Conservation (phyloP, 2,329 filamentous ascomycete genomes). For the Aureobasidium sp. region DNA sequence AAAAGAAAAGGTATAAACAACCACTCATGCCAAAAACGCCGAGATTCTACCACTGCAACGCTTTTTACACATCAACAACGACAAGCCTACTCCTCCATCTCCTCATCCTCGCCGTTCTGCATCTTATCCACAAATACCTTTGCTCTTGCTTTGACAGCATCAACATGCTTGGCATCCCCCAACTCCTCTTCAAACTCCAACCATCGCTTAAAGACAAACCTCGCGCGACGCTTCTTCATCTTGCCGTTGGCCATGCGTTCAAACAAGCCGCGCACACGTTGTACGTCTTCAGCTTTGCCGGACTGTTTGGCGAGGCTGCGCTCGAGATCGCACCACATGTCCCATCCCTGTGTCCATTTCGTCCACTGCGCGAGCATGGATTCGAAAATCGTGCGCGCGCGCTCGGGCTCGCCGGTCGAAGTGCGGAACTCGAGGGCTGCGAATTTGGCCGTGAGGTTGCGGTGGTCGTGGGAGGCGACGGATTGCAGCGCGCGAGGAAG, state of each 20-base stretch:
- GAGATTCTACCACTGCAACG: not conserved
- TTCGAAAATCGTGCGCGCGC: constrained; percentile 90
- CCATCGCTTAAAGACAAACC: constrained; percentile 89
- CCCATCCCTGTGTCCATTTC: constrained; percentile 89
- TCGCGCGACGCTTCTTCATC: constrained; percentile 73
- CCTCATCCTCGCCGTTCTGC: constrained; percentile 25
- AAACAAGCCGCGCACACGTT: constrained; percentile 55
- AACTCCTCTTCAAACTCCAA: constrained; percentile 69
- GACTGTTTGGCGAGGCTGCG: constrained; percentile 40
- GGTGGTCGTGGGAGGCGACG: constrained; percentile 59
- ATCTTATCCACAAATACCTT: constrained; percentile 56
- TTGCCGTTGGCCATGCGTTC: constrained; percentile 59
- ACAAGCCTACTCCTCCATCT: constrained; percentile 11
- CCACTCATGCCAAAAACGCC: not conserved
- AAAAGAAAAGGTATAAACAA: not conserved
- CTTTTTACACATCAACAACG: not conserved
- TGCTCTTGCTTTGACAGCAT: constrained; percentile 62
- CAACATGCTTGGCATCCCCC: constrained; percentile 60
- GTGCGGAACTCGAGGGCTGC: constrained; percentile 82
- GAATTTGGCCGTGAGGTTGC: constrained; percentile 75
- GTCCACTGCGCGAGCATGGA: constrained; percentile 74
- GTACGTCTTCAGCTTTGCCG: constrained; percentile 45
- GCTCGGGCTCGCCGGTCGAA: constrained; percentile 69
- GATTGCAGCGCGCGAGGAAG: constrained; percentile 78
- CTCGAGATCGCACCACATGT: constrained; percentile 82